Evolutionary conservation across 495 filamentous ascomycete genomes (phyloP), one percentile per base, ranked within the genome.

Genomic region (Neohortaea acidophila): DNA sequence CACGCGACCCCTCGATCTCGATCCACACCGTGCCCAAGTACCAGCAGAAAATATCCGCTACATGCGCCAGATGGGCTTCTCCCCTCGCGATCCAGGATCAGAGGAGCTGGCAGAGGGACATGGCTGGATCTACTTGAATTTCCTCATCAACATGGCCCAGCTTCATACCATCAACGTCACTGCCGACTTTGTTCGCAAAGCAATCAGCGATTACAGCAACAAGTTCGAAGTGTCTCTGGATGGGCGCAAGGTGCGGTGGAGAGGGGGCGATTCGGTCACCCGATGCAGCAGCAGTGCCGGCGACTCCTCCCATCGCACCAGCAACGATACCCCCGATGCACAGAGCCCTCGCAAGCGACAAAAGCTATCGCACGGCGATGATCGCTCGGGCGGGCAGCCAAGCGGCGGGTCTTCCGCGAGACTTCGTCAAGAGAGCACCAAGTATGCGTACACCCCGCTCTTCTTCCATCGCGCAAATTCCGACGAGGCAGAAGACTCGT

Each of bases 111-210:
- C 43, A 28, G 59, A 60, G 9, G 58, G 51, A n/a, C 54, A 62
- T 39, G 77, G 77, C 12, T 87, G 81, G 81, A 70, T 86, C 10
- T 84, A 81, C 49, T 66, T 87, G n/a, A 85, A 84, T 47, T 60
- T 87, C 13, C 65, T 87, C 21, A 74, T 70, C 53, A 83, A 81
- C 58, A 70, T 87, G 62, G 81, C 81, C 2, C 81, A 86, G 56
- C 61, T 87, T 15, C 79, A 84, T 51, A 81, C 79, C 2, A 62
- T 82, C 40, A 82, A 77, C 48, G 79, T 86, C 18, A 83, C 81
- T 0, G 62, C 71, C 2, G 71, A 75, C 21, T 83, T 81, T 46
- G 72, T 86, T 39, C 67, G 75, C 44, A 65, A 68, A 27, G 78
- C 81, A 11, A 63, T 87, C 10, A 52, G 56, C 9, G 70, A 76